Evolutionary conservation across 352 stramenopile genomes (phyloP).

Genomic region (Globisporangium emineosum): DNA sequence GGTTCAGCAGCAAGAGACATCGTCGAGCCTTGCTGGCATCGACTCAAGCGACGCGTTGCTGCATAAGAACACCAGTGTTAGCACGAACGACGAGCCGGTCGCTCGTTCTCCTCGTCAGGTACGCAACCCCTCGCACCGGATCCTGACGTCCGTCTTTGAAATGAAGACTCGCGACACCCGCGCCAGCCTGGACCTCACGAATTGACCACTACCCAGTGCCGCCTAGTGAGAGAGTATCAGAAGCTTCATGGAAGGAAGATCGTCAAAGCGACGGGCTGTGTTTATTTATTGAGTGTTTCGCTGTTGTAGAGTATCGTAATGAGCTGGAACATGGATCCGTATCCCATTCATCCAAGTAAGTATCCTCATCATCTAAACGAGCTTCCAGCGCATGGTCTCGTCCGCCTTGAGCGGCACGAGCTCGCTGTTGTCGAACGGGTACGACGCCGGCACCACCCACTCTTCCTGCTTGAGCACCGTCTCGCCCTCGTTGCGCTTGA

Average conservation of each 20-base stretch:
- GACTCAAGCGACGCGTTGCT: not conserved
- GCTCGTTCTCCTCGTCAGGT: not conserved
- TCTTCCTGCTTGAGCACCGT: slow-evolving; percentile 86
- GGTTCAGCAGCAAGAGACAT: not conserved
- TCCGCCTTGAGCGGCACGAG: slow-evolving; percentile 93
- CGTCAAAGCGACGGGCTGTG: not conserved
- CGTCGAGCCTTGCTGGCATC: not conserved
- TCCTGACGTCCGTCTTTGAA: slow-evolving; percentile 59
- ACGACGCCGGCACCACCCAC: slow-evolving; percentile 91
- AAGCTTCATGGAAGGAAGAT: not conserved
- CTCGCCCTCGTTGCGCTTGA: slow-evolving; percentile 88
- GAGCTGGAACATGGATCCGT: not conserved
- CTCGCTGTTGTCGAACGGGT: slow-evolving; percentile 84
- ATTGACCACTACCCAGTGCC: not conserved
- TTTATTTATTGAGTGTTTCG: slow-evolving; percentile 9
- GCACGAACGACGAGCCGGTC: not conserved
- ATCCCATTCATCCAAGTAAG: not conserved
- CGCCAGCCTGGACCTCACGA: slow-evolving; percentile 36
- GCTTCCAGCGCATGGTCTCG: slow-evolving; percentile 91
- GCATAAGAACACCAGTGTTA: not conserved
- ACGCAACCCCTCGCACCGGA: slow-evolving; percentile 35
- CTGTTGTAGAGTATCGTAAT: not conserved
- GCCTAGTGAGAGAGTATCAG: not conserved
- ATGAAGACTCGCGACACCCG: slow-evolving; percentile 60
- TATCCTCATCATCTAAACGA: slow-evolving; percentile 20